Percentiles rank a stretch among this genome's conserved stretches.
Evolutionary conservation across 495 filamentous ascomycete species (phyloP).

Genomic region (Neurospora sp.): DNA sequence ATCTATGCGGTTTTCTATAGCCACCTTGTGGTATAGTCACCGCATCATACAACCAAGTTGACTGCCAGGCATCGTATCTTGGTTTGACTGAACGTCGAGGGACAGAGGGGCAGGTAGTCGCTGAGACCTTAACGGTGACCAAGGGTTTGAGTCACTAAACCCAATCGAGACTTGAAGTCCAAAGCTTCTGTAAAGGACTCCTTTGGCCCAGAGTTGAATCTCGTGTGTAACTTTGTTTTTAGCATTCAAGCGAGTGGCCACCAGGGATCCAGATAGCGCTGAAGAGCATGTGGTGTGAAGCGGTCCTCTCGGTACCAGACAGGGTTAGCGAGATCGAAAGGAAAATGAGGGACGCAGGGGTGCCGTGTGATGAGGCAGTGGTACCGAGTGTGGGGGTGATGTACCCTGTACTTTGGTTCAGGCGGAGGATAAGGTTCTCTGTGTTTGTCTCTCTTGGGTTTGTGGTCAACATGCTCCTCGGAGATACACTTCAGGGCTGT

Average conservation of each 20-base stretch:
- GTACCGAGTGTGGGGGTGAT: not conserved
- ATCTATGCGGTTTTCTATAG: not conserved
- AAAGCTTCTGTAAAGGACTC: not conserved
- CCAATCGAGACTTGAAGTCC: not conserved
- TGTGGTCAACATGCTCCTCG: not conserved
- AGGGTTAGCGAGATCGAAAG: not conserved
- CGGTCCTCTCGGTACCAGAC: not conserved
- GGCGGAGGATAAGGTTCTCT: not conserved
- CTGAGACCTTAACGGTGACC: not conserved
- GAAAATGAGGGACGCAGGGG: not conserved
- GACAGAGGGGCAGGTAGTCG: not conserved
- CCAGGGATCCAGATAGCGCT: not conserved
- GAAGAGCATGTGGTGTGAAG: not conserved
- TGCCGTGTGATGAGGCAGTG: not conserved
- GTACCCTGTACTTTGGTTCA: not conserved
- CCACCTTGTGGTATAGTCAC: not conserved
- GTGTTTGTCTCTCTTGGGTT: not conserved
- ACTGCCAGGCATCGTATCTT: not conserved
- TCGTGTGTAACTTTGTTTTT: not conserved
- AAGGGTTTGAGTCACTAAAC: not conserved
- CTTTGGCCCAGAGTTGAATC: not conserved
- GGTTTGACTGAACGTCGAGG: not conserved
- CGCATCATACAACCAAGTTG: not conserved
- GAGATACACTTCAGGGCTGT: not conserved
- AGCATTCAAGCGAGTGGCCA: not conserved